Base-by-base conservation (phyloP, 225 moss, liverwort and hornwort species). In the Marchantia polymorpha region DNA sequence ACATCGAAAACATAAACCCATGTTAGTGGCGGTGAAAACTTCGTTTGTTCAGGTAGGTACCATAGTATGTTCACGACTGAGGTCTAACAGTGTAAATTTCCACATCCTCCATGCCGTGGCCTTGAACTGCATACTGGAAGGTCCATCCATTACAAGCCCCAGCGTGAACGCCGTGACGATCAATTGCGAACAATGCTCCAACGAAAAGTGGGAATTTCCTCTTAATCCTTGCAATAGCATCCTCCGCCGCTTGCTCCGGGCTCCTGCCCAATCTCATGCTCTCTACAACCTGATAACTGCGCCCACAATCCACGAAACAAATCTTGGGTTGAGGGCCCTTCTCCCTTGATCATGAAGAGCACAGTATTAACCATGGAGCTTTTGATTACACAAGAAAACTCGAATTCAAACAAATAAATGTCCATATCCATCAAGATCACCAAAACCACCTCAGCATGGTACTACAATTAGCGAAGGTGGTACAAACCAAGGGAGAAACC, bases 271-370 rank as follows among this genome's bases (percentile, higher is more conserved):
- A 92, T 83, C 99, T 92, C 99, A 95, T 93, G 81, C 93, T 95
- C 76, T 99, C 99, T 56, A 99, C 99, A 81, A 90, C 95, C 83
- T 95, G 99, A 80, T 99, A 93, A 85, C 99, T 99, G 88, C 72
- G 80, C 20, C 22, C 16, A 64, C 9, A 64, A 19, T 39, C 6
- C 61, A n/a, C 6, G 23, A 23, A 19, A 61, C 15, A 61, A 2
- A 39, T 5, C 39, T 39, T 2, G 39, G 5, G 39, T 39, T 39
- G 39, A 39, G 39, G 39, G 39, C 2, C 39, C 39, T 39, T 39
- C 39, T 2, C 2, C 39, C 5, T 39, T 39, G 39, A 39, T 39
- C 39, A 39, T 39, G 39, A 39, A 39, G 39, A 39, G 39, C 39
- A 39, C 39, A 39, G 39, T 5, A 39, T 39, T 2, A 39, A 39